phyloP scores from a whole-genome alignment of 176 grass and related monocot species.

The Hordeum vulgare region MorexV3_pseudomolecules_assembly NC_058522.1:562602537-562603036 shows the following conservation, averaged over 20 bases:
- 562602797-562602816: neutral
- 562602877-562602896: constrained; percentile 71
- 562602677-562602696: constrained; percentile 74
- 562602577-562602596: neutral
- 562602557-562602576: neutral
- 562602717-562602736: constrained; percentile 61
- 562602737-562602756: constrained; percentile 55
- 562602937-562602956: constrained; percentile 68
- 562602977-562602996: neutral
- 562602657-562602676: constrained; percentile 15
- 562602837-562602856: constrained; percentile 42
- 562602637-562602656: neutral
- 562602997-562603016: neutral
- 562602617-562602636: neutral
- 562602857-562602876: constrained; percentile 63
- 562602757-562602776: neutral
- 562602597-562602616: neutral
- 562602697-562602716: constrained; percentile 56
- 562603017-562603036: constrained; percentile 5
- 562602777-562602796: neutral
- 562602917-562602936: constrained; percentile 66
- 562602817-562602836: neutral
- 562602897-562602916: constrained; percentile 80
- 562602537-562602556: neutral
- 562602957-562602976: neutral